These are phyloP conservation scores for Saxispiralis lemnorum DNA, from an alignment of 495 filamentous ascomycete genomes.

Conservation along the genomic window DNA sequence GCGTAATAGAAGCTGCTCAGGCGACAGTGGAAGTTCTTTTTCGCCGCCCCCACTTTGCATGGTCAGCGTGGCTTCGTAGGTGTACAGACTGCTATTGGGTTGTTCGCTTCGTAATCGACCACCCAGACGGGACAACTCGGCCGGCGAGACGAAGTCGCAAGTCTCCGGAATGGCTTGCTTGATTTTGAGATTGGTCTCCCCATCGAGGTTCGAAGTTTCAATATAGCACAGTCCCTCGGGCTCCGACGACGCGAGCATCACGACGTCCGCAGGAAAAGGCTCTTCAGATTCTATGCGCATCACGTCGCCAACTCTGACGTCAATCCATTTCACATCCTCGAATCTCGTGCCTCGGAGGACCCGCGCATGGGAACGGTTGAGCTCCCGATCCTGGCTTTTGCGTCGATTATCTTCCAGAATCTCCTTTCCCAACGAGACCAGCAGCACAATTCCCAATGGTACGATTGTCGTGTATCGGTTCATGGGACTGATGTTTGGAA, in stretches of 20 bases:
- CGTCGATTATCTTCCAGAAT: constrained; percentile 85
- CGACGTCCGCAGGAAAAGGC: constrained; percentile 87
- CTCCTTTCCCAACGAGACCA: constrained; percentile 91
- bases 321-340: constrained; percentile 77
- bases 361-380: constrained; percentile 77
- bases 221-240: constrained; percentile 98
- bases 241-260: constrained; percentile 83
- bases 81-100: constrained; percentile 96
- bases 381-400: constrained; percentile 64
- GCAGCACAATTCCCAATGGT: constrained; percentile 69
- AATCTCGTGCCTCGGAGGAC: constrained; percentile 75
- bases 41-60: constrained; percentile 87
- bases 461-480: constrained; percentile 93
- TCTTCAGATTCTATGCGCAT: constrained; percentile 90
- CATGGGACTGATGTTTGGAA: constrained; percentile 84
- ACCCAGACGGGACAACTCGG: constrained; percentile 68
- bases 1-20: constrained; percentile 73
- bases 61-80: constrained; percentile 91
- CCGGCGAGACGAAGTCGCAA: constrained; percentile 65
- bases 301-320: constrained; percentile 85
- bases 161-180: constrained; percentile 97
- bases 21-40: constrained; percentile 71
- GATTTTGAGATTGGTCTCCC: constrained; percentile 97
- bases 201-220: constrained; percentile 94
- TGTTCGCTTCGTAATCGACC: constrained; percentile 86